A percentile compares a stretch with the other conserved stretches of the same genome.
Evolutionary conservation across 768 basidiomycete genomes (phyloP).

Genomic region (Megacollybia marginata): DNA sequence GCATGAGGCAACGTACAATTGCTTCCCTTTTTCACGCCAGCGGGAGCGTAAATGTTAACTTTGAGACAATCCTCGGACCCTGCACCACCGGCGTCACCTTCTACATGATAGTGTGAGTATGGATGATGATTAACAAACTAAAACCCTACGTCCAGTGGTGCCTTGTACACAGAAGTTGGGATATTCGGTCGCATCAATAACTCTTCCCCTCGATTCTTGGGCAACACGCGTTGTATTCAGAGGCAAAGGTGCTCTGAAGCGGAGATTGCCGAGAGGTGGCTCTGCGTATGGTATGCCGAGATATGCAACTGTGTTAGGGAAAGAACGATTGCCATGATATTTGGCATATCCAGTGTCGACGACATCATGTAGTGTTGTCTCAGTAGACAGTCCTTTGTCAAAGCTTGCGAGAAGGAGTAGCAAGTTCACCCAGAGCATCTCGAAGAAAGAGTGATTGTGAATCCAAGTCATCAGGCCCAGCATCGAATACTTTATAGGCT

Average conservation of each 20-base stretch:
- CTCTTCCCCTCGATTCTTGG: constrained; percentile 22
- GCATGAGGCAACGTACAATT: constrained; percentile 30
- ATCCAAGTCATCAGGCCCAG: neutral
- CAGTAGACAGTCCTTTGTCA: neutral
- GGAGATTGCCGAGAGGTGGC: constrained; percentile 43
- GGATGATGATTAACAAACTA: neutral
- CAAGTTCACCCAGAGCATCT: neutral
- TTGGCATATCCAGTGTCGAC: constrained; percentile 54
- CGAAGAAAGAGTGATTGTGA: neutral
- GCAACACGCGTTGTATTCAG: constrained; percentile 40
- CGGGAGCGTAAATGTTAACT: constrained; percentile 56
- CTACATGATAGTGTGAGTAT: constrained; percentile 16
- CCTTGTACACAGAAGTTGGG: constrained; percentile 59
- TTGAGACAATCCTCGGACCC: constrained; percentile 65
- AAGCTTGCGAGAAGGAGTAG: neutral
- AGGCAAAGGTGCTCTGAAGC: constrained; percentile 46
- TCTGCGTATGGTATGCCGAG: constrained; percentile 56
- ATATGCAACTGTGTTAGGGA: constrained; percentile 47
- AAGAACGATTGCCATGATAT: constrained; percentile 47
- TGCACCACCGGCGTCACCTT: constrained; percentile 51
- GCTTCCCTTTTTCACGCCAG: constrained; percentile 34
- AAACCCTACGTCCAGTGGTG: constrained; percentile 33
- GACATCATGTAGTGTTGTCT: constrained; percentile 15
- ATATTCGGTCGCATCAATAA: constrained; percentile 46
- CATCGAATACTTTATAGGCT: neutral